These are phyloP conservation scores for Radiomyces spectabilis DNA, from an alignment of 192 early-diverging fungal genomes.

Conservation along the genomic window DNA sequence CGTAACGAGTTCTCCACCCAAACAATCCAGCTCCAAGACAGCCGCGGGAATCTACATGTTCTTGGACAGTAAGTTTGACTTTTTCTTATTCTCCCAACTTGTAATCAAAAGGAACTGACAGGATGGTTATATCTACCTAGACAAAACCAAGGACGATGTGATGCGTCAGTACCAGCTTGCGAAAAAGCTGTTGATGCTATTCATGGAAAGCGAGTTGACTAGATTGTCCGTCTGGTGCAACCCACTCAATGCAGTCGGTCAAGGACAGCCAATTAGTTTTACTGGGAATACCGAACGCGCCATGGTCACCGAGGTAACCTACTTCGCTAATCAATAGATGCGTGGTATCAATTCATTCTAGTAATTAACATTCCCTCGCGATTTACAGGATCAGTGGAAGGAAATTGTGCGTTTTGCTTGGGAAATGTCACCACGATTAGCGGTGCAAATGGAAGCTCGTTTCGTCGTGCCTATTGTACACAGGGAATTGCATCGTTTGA, in stretches of 20 bases:
- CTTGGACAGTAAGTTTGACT: constrained; percentile 16
- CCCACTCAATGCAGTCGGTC: constrained; percentile 46
- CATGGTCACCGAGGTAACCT: constrained; percentile 27
- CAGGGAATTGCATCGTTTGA: constrained; percentile 54
- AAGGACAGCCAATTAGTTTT: constrained; percentile 24
- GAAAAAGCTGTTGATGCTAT: constrained; percentile 66
- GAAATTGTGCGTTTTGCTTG: constrained; percentile 72
- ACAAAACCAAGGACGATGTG: constrained; percentile 48
- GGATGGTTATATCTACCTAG: constrained; percentile 1
- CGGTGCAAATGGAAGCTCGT: constrained; percentile 67
- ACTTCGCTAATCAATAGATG: no score
- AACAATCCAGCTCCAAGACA: constrained; percentile 20
- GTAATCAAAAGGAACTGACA: not conserved
- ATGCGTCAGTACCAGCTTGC: constrained; percentile 36
- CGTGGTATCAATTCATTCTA: no score
- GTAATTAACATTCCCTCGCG: no score
- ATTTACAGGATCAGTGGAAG: constrained; percentile 59
- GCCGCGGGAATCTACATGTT: constrained; percentile 23
- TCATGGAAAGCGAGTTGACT: constrained; percentile 85
- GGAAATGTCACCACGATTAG: constrained; percentile 66
- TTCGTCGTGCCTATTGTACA: constrained; percentile 64
- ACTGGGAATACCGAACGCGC: constrained; percentile 19
- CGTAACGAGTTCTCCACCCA: constrained; percentile 32
- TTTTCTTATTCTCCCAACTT: constrained; percentile 1
- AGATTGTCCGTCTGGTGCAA: constrained; percentile 80